Evolutionary conservation across 2,329 filamentous ascomycete genomes (phyloP), one percentile per base, ranked within the genome.

Genomic region (Exophiala alcalophila): DNA sequence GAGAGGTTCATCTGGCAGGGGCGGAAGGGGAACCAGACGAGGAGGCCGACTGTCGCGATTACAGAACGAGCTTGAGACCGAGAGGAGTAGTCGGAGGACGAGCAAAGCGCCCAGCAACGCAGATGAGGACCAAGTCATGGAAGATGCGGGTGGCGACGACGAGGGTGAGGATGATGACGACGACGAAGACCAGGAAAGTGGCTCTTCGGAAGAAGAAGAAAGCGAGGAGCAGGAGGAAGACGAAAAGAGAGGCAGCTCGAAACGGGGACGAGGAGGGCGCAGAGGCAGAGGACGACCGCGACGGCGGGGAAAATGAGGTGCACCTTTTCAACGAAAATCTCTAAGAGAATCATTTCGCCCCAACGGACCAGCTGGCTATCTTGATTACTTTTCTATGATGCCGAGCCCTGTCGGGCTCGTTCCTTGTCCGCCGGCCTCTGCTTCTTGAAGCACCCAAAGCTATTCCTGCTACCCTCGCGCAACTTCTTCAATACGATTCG

Each of bases 361-460:
- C n/a, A n/a, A n/a, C n/a, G n/a, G n/a, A n/a, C n/a, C n/a, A n/a
- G n/a, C n/a, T n/a, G n/a, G n/a, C n/a, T n/a, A n/a, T n/a, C n/a
- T n/a, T n/a, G n/a, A n/a, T n/a, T n/a, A n/a, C n/a, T n/a, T n/a
- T n/a, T n/a, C n/a, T n/a, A n/a, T n/a, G n/a, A n/a, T n/a, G n/a
- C n/a, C n/a, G n/a, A n/a, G n/a, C n/a, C n/a, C 18, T 37, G 42
- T 16, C 48, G 40, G 14, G 30, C 37, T 20, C 44, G 44, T 9
- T 54, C 52, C 43, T 54, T 56, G 10, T 57, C 47, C 20, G 38
- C 24, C 4, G 55, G 58, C 62, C 78, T 77, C 14, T 71, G 70
- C 64, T 83, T 85, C 63, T 77, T 82, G 62, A 91, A 91, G 63
- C 86, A 90, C n/a, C 82, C 80, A 70, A 95, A 95, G 64, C 94